Percentiles rank a stretch among this genome's conserved stretches.
These are phyloP conservation scores for Aphanomyces invadans DNA, from an alignment of 352 stramenopile species.

Conservation along the genomic window DNA sequence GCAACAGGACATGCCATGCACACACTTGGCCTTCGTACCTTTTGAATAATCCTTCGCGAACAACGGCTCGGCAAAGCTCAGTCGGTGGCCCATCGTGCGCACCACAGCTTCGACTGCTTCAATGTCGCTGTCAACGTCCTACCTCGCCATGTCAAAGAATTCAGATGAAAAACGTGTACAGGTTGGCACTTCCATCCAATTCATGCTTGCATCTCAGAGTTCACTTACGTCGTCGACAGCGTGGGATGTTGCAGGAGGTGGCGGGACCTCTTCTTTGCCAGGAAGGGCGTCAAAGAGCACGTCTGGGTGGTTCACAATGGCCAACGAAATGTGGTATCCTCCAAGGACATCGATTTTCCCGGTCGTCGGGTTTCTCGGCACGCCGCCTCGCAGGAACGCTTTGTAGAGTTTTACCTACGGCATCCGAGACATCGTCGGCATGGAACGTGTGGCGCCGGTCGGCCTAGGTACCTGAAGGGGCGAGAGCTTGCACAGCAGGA, in stretches of 20 bases:
- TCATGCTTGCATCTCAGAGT: no score
- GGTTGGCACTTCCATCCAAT: no score
- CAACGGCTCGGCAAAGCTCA: slow-evolving; percentile 63
- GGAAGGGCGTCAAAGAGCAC: slow-evolving; percentile 63
- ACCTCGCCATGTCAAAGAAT: background rate
- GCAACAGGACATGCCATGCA: background rate
- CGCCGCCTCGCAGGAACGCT: slow-evolving; percentile 21
- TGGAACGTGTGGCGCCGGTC: slow-evolving; percentile 58
- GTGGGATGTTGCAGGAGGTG: background rate
- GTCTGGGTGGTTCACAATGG: slow-evolving; percentile 86
- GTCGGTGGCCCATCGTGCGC: slow-evolving; percentile 36
- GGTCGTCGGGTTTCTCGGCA: slow-evolving; percentile 9
- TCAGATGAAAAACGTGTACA: background rate
- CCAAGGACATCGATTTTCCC: slow-evolving; percentile 64
- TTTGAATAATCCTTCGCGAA: slow-evolving; percentile 44
- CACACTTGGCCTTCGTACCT: background rate
- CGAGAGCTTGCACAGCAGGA: slow-evolving; percentile 76
- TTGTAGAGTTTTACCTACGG: slow-evolving; percentile 27
- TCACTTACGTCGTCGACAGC: no score
- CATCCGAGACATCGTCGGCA: slow-evolving; percentile 26
- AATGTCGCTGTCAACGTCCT: slow-evolving; percentile 25
- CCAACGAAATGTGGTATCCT: slow-evolving; percentile 79
- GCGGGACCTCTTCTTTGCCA: slow-evolving; percentile 23
- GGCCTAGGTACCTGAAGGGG: slow-evolving; percentile 72
- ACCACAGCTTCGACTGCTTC: slow-evolving; percentile 19